Conservation (phyloP, 2,329 filamentous ascomycete genomes). For the Epichloe sp. region DNA sequence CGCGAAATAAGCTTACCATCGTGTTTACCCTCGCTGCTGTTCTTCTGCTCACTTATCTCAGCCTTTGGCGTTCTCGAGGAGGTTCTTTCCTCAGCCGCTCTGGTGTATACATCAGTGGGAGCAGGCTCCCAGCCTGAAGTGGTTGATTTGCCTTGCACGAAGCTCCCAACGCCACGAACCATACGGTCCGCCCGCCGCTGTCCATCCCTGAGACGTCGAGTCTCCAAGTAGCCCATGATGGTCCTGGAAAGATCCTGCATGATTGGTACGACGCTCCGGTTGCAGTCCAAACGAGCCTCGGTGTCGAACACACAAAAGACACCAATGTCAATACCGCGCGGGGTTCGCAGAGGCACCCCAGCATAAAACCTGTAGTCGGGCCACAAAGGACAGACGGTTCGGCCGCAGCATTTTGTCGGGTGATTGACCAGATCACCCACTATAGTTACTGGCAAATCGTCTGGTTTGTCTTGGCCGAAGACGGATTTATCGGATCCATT, state of each 20-base stretch:
- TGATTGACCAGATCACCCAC: constrained; percentile 21
- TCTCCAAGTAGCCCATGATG: constrained; percentile 25
- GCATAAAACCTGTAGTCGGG: constrained; percentile 24
- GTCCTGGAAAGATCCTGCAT: constrained; percentile 17
- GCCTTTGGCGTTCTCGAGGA: background rate
- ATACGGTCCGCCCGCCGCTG: constrained; percentile 23
- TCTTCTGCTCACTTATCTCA: background rate
- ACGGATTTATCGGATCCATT: background rate
- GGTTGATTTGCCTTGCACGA: constrained; percentile 21
- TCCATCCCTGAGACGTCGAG: constrained; percentile 12
- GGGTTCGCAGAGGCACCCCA: constrained; percentile 26
- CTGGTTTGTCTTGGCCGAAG: background rate
- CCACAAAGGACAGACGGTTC: constrained; percentile 13
- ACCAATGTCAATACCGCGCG: constrained; percentile 28
- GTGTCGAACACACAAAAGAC: constrained; percentile 21
- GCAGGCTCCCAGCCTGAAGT: constrained; percentile 13
- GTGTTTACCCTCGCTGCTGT: background rate
- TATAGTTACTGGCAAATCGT: constrained; percentile 19
- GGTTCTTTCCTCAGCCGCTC: background rate
- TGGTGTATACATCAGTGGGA: background rate
- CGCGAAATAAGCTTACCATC: background rate
- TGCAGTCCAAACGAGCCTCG: constrained; percentile 9
- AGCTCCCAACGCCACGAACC: constrained; percentile 22
- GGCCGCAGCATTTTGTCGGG: constrained; percentile 13
- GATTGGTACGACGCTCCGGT: constrained; percentile 12